These are phyloP conservation scores for barrel medic (Medicago truncatula) DNA, from an alignment of 306 rosid species.

Conservation along the genomic window DNA sequence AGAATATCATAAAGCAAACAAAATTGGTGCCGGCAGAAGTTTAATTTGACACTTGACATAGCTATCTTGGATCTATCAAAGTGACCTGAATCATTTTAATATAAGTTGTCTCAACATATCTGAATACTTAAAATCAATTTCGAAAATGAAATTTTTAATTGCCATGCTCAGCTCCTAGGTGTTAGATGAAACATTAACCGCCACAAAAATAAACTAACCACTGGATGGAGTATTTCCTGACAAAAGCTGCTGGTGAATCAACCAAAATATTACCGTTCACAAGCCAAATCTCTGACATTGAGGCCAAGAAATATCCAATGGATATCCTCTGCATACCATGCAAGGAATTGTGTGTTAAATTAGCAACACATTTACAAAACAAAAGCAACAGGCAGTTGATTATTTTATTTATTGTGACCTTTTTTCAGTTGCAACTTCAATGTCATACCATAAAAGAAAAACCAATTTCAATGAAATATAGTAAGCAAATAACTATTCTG, in stretches of 20 bases:
- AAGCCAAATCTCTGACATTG: conserved; percentile 78
- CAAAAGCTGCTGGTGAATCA: conserved; percentile 58
- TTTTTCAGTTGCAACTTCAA: neutral
- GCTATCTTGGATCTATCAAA: conserved; percentile 11
- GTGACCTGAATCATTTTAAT: neutral
- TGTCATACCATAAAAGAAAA: conserved; percentile 6
- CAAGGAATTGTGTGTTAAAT: conserved; percentile 29
- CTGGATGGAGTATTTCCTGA: conserved; percentile 74
- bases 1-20: conserved; percentile 33
- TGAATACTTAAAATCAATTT: neutral
- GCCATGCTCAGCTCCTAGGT: conserved; percentile 25
- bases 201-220: conserved; percentile 62
- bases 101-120: neutral
- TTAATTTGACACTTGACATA: conserved; percentile 16
- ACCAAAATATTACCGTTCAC: conserved; percentile 54
- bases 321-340: conserved; percentile 71
- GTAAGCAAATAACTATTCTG: conserved; percentile 14
- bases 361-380: conserved; percentile 27
- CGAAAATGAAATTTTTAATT: conserved; percentile 19
- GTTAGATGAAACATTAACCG: conserved; percentile 10
- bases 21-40: neutral
- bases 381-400: conserved; percentile 33
- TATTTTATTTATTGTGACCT: conserved; percentile 3
- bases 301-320: conserved; percentile 74
- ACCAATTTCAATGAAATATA: conserved; percentile 4